Evolutionary conservation across 1,284 basidiomycete species (phyloP), one percentile per base, ranked within the genome.

Genomic region (Cystobasidium pallidum): DNA sequence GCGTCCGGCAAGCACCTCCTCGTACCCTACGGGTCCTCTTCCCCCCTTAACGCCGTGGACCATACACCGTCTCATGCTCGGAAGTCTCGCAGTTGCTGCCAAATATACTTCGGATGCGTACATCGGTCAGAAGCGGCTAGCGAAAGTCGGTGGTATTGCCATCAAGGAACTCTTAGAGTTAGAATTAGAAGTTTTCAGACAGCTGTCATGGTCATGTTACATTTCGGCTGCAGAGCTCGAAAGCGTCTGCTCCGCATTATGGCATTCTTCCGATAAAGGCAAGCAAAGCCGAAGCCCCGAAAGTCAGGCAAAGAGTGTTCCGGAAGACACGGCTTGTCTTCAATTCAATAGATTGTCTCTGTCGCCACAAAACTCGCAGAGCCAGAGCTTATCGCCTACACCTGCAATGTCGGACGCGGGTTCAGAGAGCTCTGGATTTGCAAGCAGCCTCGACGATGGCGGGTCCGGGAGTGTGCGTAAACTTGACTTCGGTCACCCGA

Each of bases 141-240:
- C 68, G 19, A 71, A 71, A 64, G 61, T 64, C 32, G 68, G 49
- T n/a, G 68, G 68, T 2, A 54, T 71, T n/a, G 19, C 59, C 10
- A 26, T 55, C 2, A 43, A 54, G 13, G 68, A 71, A 39, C 51
- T 71, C 11, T 43, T 24, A 10, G 59, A 52, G n/a, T 36, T 71
- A 19, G 49, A 58, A 19, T 10, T 64, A 19, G 68, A 63, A 26
- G 17, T 71, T 34, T 71, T 71, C 36, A 47, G 21, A 19, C n/a
- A 45, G 34, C 58, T 71, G 19, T 39, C 26, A 3, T 71, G 39
- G 24, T 34, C 39, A n/a, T 71, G 68, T 34, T 49, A 43, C 24
- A 61, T 51, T 17, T 26, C 47, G 21, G 24, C 36, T 21, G 28
- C n/a, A 21, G 68, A 71, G 30, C 45, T 71, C 30, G 49, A 71